Percentiles rank a stretch among this genome's conserved stretches.
These are phyloP conservation scores for Claviceps pusilla DNA, from an alignment of 2,329 filamentous ascomycete species.

Conservation along the genomic window DNA sequence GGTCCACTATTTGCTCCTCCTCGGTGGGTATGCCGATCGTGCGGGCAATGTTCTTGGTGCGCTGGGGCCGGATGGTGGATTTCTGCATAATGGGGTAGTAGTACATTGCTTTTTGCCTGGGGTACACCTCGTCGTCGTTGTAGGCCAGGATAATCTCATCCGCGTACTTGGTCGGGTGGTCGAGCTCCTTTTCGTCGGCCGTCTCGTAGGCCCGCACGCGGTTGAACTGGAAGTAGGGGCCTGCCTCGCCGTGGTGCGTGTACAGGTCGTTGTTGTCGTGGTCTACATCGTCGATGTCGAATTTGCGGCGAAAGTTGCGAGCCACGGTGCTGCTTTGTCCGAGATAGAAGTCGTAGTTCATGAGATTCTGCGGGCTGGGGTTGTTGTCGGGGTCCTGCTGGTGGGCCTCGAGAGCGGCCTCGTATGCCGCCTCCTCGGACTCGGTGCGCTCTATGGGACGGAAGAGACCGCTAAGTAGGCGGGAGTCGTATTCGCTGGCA, in stretches of 20 bases:
- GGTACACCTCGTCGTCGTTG: conserved; percentile 36
- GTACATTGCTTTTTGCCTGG: conserved; percentile 43
- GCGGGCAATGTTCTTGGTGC: conserved; percentile 47
- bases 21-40: conserved; percentile 30
- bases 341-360: conserved; percentile 55
- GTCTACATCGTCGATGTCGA: conserved; percentile 41
- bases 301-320: conserved; percentile 43
- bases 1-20: conserved; percentile 37
- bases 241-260: conserved; percentile 31
- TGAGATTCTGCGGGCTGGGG: conserved; percentile 40
- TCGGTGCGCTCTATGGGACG: conserved; percentile 42
- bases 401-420: conserved; percentile 35
- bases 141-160: conserved; percentile 48
- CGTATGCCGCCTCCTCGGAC: conserved; percentile 37
- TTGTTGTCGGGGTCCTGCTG: conserved; percentile 41
- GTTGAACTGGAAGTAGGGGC: conserved; percentile 44
- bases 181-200: conserved; percentile 39
- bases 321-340: conserved; percentile 32
- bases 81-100: conserved; percentile 57
- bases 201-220: conserved; percentile 52
- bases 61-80: conserved; percentile 45
- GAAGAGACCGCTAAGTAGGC: conserved; percentile 46
- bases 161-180: conserved; percentile 45
- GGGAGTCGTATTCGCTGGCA: conserved; percentile 38
- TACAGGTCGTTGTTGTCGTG: conserved; percentile 40